Conservation (phyloP, 805 yeast species). For the Suhomyces canberraensis region DNA sequence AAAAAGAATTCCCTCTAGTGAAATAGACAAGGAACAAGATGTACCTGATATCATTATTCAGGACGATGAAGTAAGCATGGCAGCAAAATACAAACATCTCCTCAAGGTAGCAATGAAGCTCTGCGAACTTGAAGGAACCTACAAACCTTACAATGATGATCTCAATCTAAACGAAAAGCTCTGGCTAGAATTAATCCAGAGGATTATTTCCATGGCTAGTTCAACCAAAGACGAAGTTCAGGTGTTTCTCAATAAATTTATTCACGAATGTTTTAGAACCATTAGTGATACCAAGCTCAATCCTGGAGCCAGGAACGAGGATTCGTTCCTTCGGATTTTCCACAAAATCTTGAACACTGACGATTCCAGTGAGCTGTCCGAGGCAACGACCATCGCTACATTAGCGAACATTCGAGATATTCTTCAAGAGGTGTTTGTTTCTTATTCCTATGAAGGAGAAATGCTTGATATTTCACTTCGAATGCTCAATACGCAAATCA, state of each 20-base stretch:
- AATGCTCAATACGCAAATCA: slow-evolving; percentile 57
- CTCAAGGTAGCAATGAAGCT: slow-evolving; percentile 30
- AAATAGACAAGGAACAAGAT: too few relatives aligned
- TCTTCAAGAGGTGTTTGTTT: slow-evolving; percentile 58
- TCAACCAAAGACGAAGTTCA: background rate
- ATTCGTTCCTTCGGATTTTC: slow-evolving; percentile 53
- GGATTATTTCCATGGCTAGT: slow-evolving; percentile 19
- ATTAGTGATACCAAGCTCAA: slow-evolving; percentile 27
- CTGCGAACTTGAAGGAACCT: slow-evolving; percentile 20
- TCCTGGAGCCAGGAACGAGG: slow-evolving; percentile 14
- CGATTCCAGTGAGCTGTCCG: slow-evolving; percentile 14
- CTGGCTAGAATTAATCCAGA: slow-evolving; percentile 30
- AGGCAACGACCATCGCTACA: slow-evolving; percentile 39
- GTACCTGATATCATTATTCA: too few relatives aligned
- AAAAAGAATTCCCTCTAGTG: background rate
- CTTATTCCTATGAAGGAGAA: slow-evolving; percentile 62
- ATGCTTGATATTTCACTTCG: slow-evolving; percentile 49
- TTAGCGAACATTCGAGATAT: slow-evolving; percentile 58
- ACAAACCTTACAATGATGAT: slow-evolving; percentile 6
- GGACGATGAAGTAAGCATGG: background rate
- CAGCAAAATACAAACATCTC: slow-evolving; percentile 27
- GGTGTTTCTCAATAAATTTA: slow-evolving; percentile 22
- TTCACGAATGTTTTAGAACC: slow-evolving; percentile 31
- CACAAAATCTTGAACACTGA: slow-evolving; percentile 51
- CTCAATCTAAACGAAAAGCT: slow-evolving; percentile 20